These are phyloP conservation scores for Pseudocercospora vitis DNA, from an alignment of 2,329 filamentous ascomycete genomes.

Conservation along the genomic window DNA sequence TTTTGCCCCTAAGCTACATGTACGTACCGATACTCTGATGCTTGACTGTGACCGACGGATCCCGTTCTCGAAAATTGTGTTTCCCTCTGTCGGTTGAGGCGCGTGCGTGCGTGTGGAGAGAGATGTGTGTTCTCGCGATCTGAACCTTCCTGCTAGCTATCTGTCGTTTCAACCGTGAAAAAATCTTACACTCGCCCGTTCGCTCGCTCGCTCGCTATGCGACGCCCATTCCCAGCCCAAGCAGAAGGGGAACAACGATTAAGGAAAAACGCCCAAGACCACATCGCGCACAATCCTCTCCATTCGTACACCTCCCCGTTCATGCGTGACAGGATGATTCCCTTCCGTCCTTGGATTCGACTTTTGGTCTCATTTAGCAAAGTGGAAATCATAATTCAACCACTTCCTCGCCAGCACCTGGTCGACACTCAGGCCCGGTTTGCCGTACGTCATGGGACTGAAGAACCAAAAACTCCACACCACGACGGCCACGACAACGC, in stretches of 20 bases:
- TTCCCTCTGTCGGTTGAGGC: too few species aligned
- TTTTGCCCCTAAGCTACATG: too few species aligned
- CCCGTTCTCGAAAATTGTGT: too few species aligned
- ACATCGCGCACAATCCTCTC: too few species aligned
- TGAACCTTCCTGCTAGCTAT: neutral
- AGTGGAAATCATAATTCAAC: slow-evolving; percentile 96
- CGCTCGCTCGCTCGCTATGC: neutral
- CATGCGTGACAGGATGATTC: neutral
- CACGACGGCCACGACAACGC: slow-evolving; percentile 66
- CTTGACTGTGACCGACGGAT: too few species aligned
- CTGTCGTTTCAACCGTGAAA: neutral
- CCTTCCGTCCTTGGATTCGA: neutral
- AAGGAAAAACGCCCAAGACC: too few species aligned
- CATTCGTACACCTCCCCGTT: neutral
- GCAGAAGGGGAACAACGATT: too few species aligned
- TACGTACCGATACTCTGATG: too few species aligned
- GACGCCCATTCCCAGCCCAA: neutral
- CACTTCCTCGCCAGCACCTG: slow-evolving; percentile 85
- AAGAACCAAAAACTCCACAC: slow-evolving; percentile 88
- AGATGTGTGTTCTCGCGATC: too few species aligned
- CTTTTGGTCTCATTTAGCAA: slow-evolving; percentile 95
- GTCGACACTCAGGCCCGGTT: slow-evolving; percentile 77
- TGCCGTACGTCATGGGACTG: slow-evolving; percentile 91
- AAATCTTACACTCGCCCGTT: neutral
- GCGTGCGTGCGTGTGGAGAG: too few species aligned